Evolutionary conservation across 805 yeast genomes (phyloP).

Genomic region (Cyberlindnera amylophila): DNA sequence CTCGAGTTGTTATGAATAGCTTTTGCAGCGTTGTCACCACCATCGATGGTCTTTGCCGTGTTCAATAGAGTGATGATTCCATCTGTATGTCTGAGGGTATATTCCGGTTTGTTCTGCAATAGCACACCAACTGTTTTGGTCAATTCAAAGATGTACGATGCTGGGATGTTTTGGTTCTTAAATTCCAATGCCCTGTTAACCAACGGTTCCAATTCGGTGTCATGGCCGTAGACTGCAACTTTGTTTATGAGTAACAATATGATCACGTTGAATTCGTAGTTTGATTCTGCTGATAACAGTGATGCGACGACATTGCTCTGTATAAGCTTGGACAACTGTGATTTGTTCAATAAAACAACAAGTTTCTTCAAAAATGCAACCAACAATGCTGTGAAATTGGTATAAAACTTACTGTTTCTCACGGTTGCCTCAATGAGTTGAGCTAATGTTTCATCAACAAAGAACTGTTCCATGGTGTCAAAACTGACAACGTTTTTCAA

Average conservation of each 20-base stretch:
- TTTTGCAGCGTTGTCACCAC: constrained; percentile 9
- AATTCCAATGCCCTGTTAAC: constrained; percentile 15
- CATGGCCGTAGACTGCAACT: constrained; percentile 17
- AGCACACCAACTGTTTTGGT: constrained; percentile 27
- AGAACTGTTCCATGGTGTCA: constrained; percentile 16
- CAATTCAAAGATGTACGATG: constrained; percentile 23
- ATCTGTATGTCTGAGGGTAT: constrained; percentile 7
- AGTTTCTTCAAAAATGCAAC: constrained; percentile 21
- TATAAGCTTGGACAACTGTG: constrained; percentile 5
- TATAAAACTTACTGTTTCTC: constrained; percentile 23
- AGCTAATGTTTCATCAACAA: constrained; percentile 8
- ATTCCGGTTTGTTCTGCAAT: constrained; percentile 16
- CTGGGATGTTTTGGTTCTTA: constrained; percentile 13
- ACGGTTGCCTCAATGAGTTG: constrained; percentile 22
- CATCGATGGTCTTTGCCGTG: constrained; percentile 7
- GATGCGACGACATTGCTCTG: constrained; percentile 8
- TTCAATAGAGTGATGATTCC: constrained; percentile 13
- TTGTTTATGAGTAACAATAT: constrained; percentile 21
- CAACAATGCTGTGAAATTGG: constrained; percentile 20
- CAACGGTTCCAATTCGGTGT: constrained; percentile 7
- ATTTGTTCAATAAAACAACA: constrained; percentile 15
- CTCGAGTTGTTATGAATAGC: constrained; percentile 24
- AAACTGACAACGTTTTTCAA: constrained; percentile 18
- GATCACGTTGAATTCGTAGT: constrained; percentile 15
- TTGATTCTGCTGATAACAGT: constrained; percentile 9